Evolutionary conservation across 345 rosid genomes (phyloP), one percentile per base, ranked within the genome.

Genomic region (Cardamine resedifolia): DNA sequence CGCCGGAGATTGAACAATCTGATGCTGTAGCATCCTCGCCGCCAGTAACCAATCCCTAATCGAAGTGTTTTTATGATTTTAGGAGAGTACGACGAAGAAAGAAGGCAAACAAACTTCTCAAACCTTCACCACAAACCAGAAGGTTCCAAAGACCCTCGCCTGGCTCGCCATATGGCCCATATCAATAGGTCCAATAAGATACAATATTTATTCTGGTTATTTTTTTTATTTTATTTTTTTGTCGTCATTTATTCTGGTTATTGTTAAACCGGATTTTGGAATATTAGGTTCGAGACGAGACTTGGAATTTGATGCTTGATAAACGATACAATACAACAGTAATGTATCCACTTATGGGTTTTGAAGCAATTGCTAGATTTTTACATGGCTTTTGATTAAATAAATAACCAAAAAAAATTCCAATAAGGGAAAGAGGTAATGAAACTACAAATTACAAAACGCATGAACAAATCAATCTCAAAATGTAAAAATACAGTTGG

Each of bases 1-100:
- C 34, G 96, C 96, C 69, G 98, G 98, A 12, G 98, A 90, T 47
- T 83, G 96, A 0, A 80, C 95, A 49, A 88, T 81, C 38, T 90
- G 95, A 75, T 85, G 96, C 78, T 90, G 93, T n/a, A 93, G 77
- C 96, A 92, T 89, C 76, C 41, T 80, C 58, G 69, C 77, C 73
- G 47, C 8, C 62, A 67, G 72, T 49, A 69, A 75, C 20, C 48
- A 26, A 2, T 58, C 24, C 20, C 62, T 30, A 56, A 56, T 30
- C 39, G 23, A 56, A 30, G 39, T 20, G 48, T 20, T n/a, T n/a
- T 12, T 39, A 39, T 39, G 6, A 31, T 31, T 14, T 14, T 7
- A 39, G 16, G 16, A 39, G 45, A 36, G 41, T 3, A 10, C 39
- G 39, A 38, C n/a, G 3, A 15, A 15, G 19, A 43, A 43, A 5